These are phyloP conservation scores for Neoboletus magnificus DNA, from an alignment of 768 basidiomycete genomes.

Conservation along the genomic window DNA sequence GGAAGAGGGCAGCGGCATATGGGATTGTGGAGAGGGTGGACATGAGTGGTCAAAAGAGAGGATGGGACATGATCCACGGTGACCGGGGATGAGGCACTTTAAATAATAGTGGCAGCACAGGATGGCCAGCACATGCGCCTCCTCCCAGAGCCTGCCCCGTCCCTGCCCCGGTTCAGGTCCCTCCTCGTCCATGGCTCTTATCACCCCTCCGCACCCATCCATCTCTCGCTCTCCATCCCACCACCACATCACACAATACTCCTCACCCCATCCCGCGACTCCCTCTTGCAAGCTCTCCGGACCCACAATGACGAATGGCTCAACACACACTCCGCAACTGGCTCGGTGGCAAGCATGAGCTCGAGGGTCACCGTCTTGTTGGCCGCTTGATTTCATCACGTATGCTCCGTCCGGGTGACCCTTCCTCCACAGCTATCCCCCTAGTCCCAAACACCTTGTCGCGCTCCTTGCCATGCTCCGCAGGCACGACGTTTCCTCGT, in stretches of 20 bases:
- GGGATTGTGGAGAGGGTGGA: constrained; percentile 11
- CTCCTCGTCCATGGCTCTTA: constrained; percentile 64
- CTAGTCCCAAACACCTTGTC: constrained; percentile 53
- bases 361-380: constrained; percentile 55
- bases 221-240: constrained; percentile 53
- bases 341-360: constrained; percentile 35
- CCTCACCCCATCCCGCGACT: constrained; percentile 51
- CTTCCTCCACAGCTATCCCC: constrained; percentile 52
- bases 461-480: constrained; percentile 50
- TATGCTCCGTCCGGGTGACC: constrained; percentile 6
- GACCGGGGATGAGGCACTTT: neutral
- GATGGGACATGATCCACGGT: neutral
- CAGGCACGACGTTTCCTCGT: constrained; percentile 22
- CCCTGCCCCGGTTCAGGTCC: constrained; percentile 53
- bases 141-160: constrained; percentile 41
- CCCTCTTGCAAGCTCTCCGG: constrained; percentile 40
- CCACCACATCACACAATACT: constrained; percentile 40
- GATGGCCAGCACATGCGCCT: constrained; percentile 32
- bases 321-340: constrained; percentile 35
- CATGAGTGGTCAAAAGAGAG: constrained; percentile 8
- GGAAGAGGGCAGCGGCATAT: constrained; percentile 7
- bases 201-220: constrained; percentile 66
- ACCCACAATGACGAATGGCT: constrained; percentile 50
- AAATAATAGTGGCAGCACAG: constrained; percentile 9
- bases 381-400: constrained; percentile 23